Percentiles rank a stretch among this genome's conserved stretches.
Conservation (phyloP, 805 yeast genomes). For the Pachysolen tannophilus region DNA sequence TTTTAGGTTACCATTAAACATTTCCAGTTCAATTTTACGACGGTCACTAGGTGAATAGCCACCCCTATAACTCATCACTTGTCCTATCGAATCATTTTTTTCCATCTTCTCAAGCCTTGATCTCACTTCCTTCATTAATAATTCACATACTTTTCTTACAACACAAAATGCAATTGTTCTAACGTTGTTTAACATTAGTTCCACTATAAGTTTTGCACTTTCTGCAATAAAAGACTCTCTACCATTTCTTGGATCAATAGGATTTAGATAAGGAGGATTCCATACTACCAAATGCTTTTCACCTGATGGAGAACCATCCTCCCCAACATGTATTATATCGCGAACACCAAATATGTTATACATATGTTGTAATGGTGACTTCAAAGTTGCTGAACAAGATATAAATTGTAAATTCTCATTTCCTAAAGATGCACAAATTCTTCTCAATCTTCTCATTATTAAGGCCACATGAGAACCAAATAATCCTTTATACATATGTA, state of each 20-base stretch:
- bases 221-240: conserved; percentile 68
- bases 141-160: conserved; percentile 78
- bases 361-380: conserved; percentile 69
- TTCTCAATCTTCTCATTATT: conserved; percentile 69
- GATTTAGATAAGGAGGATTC: conserved; percentile 71
- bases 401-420: conserved; percentile 56
- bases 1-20: conserved; percentile 79
- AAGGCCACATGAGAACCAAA: conserved; percentile 91
- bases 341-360: conserved; percentile 63
- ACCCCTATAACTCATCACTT: conserved; percentile 89
- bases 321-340: conserved; percentile 44
- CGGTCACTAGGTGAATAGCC: conserved; percentile 88
- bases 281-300: conserved; percentile 69
- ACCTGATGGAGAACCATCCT: conserved; percentile 90
- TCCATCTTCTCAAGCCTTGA: conserved; percentile 37
- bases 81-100: conserved; percentile 38
- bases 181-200: conserved; percentile 53
- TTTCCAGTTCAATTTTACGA: conserved; percentile 76
- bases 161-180: conserved; percentile 88
- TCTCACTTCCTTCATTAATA: conserved; percentile 77
- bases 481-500: conserved; percentile 82
- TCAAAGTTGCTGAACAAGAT: conserved; percentile 91
- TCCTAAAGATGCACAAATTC: conserved; percentile 51
- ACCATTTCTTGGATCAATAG: conserved; percentile 47
- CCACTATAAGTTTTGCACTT: conserved; percentile 66